These are phyloP conservation scores for Coemansia erecta DNA, from an alignment of 192 early-diverging fungal species.

Conservation along the genomic window DNA sequence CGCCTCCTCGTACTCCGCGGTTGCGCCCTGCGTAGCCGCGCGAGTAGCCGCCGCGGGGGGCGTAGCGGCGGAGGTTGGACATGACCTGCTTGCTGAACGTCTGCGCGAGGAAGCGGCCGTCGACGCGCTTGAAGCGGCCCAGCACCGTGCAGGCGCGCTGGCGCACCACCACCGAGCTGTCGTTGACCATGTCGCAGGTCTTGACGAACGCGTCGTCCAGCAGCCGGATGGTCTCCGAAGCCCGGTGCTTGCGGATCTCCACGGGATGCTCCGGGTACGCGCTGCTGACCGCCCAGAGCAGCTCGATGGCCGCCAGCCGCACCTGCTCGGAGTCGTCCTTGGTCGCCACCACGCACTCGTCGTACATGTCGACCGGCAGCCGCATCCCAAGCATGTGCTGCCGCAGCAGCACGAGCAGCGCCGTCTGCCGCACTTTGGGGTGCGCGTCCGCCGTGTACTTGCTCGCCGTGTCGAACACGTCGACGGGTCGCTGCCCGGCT, in stretches of 20 bases:
- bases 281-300: constrained; percentile 63
- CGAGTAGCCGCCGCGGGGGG: constrained; percentile 14
- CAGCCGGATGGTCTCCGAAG: constrained; percentile 38
- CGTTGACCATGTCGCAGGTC: constrained; percentile 82
- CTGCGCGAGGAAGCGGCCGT: constrained; percentile 58
- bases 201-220: constrained; percentile 77
- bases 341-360: constrained; percentile 61
- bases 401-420: constrained; percentile 24
- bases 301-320: constrained; percentile 63
- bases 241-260: constrained; percentile 29
- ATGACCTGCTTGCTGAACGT: constrained; percentile 81
- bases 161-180: constrained; percentile 64
- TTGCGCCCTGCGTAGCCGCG: constrained; percentile 28
- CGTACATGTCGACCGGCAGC: constrained; percentile 56
- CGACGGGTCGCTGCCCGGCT: background rate
- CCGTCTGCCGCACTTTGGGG: constrained; percentile 41
- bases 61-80: constrained; percentile 57
- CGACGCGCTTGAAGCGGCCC: constrained; percentile 65
- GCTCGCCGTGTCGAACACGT: constrained; percentile 30
- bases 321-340: constrained; percentile 74
- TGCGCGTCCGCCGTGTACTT: constrained; percentile 38
- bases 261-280: constrained; percentile 51
- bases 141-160: constrained; percentile 72
- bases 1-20: constrained; percentile 13
- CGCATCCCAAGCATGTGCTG: constrained; percentile 26